Percentiles rank a stretch among this genome's conserved stretches.
phyloP scores from a whole-genome alignment of 192 early-diverging fungal species.

The Backusella westeae region DNA sequence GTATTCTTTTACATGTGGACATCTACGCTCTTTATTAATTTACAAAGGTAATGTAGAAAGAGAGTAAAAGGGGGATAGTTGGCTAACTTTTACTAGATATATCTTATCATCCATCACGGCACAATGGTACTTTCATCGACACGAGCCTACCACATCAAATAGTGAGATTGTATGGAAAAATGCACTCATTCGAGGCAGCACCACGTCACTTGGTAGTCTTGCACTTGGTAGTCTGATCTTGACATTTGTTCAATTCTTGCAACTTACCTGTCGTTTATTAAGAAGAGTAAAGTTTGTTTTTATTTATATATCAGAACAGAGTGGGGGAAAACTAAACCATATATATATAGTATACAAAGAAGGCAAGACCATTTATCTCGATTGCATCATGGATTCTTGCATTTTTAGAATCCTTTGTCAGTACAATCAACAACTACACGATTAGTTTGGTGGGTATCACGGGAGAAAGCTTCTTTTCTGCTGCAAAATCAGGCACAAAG shows the following conservation, averaged over 20 bases:
- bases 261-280: slow-evolving; percentile 41
- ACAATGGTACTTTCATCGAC: slow-evolving; percentile 75
- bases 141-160: slow-evolving; percentile 11
- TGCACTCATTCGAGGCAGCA: slow-evolving; percentile 47
- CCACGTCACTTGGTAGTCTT: slow-evolving; percentile 65
- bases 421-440: slow-evolving; percentile 62
- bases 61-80: not conserved
- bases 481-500: slow-evolving; percentile 59
- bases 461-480: slow-evolving; percentile 57
- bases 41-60: slow-evolving; percentile 52
- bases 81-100: slow-evolving; percentile 37
- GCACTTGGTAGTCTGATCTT: slow-evolving; percentile 63
- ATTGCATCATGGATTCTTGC: slow-evolving; percentile 33
- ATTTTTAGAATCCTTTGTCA: slow-evolving; percentile 43
- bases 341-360: slow-evolving; percentile 20
- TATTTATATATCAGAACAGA: not conserved
- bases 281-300: slow-evolving; percentile 44
- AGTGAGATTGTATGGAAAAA: slow-evolving; percentile 40
- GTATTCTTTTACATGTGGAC: slow-evolving; percentile 79
- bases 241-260: slow-evolving; percentile 52
- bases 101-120: slow-evolving; percentile 68
- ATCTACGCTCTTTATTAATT: slow-evolving; percentile 61
- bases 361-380: slow-evolving; percentile 40
- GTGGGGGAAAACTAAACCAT: not conserved
- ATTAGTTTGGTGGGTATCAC: slow-evolving; percentile 70